phyloP scores from a whole-genome alignment of 2,329 filamentous ascomycete species.

The Aschersonia sp. region DNA sequence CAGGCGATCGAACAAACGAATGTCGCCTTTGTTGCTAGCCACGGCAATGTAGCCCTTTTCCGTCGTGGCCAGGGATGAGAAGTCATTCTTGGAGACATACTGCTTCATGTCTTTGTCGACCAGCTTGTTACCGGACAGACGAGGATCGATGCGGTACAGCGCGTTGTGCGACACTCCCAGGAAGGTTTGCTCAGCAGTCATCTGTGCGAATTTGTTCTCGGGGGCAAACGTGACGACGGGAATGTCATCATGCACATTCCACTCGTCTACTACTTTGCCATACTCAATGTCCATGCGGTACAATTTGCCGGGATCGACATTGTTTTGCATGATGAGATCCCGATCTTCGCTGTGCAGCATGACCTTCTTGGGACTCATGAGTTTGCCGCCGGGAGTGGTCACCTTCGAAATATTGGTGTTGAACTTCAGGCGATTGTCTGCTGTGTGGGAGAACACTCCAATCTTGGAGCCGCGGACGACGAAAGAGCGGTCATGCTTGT shows the following conservation, averaged over 20 bases:
- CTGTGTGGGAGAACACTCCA: constrained; percentile 93
- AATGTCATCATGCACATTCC: constrained; percentile 96
- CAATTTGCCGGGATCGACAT: constrained; percentile 71
- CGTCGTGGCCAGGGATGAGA: constrained; percentile 85
- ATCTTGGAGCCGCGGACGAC: constrained; percentile 97
- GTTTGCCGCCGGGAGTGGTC: constrained; percentile 69
- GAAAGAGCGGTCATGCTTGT: constrained; percentile 93
- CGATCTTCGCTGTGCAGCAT: constrained; percentile 89
- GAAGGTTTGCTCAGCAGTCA: constrained; percentile 91
- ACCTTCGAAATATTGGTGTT: constrained; percentile 96
- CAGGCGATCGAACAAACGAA: constrained; percentile 88
- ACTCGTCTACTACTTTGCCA: constrained; percentile 95
- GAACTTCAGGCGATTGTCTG: constrained; percentile 86
- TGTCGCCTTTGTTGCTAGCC: constrained; percentile 94
- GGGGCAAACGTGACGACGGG: constrained; percentile 84
- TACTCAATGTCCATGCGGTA: constrained; percentile 98
- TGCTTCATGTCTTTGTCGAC: constrained; percentile 91
- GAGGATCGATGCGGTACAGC: constrained; percentile 85
- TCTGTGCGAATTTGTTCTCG: constrained; percentile 96
- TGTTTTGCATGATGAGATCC: constrained; percentile 80
- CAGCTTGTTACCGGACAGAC: constrained; percentile 78
- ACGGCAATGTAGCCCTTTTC: constrained; percentile 96
- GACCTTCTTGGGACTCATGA: constrained; percentile 91
- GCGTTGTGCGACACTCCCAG: constrained; percentile 86
- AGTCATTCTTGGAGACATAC: constrained; percentile 93